These are phyloP conservation scores for Pythium myriotylum DNA, from an alignment of 352 stramenopile species.

Conservation along the genomic window DNA sequence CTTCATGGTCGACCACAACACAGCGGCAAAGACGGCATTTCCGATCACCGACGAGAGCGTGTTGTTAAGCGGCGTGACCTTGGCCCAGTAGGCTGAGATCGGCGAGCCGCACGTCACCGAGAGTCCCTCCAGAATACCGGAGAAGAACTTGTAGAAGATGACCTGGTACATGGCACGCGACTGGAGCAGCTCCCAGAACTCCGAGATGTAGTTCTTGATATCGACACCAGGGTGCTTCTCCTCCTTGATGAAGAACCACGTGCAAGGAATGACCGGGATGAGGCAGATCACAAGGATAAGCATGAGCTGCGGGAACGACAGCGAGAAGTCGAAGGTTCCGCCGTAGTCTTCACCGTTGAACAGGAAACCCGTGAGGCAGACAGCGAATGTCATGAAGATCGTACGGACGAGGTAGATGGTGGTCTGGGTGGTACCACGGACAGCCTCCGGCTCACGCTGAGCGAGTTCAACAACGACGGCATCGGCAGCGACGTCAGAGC, in stretches of 20 bases:
- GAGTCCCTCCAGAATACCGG: not conserved
- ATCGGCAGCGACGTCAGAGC: constrained; percentile 51
- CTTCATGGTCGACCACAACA: constrained; percentile 39
- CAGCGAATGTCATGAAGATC: constrained; percentile 39
- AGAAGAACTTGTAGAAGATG: constrained; percentile 1
- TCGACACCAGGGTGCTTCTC: constrained; percentile 13
- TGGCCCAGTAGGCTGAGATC: constrained; percentile 24
- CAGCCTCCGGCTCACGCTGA: constrained; percentile 48
- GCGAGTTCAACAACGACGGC: constrained; percentile 58
- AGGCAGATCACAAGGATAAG: no score
- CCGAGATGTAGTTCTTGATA: constrained; percentile 18
- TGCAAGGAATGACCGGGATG: no score
- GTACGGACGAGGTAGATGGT: constrained; percentile 47
- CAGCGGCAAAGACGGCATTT: constrained; percentile 34
- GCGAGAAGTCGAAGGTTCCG: constrained; percentile 48
- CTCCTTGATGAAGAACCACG: no score
- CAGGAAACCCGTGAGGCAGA: constrained; percentile 42
- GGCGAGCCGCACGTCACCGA: not conserved
- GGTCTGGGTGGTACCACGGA: constrained; percentile 57
- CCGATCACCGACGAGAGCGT: constrained; percentile 46
- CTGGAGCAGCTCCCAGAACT: constrained; percentile 24
- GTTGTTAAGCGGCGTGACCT: constrained; percentile 43
- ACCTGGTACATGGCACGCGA: constrained; percentile 17
- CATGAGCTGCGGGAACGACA: constrained; percentile 52
- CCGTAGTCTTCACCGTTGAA: constrained; percentile 60